Evolutionary conservation across 2,329 filamentous ascomycete genomes (phyloP).

Genomic region (Aspergillus fischeri): DNA sequence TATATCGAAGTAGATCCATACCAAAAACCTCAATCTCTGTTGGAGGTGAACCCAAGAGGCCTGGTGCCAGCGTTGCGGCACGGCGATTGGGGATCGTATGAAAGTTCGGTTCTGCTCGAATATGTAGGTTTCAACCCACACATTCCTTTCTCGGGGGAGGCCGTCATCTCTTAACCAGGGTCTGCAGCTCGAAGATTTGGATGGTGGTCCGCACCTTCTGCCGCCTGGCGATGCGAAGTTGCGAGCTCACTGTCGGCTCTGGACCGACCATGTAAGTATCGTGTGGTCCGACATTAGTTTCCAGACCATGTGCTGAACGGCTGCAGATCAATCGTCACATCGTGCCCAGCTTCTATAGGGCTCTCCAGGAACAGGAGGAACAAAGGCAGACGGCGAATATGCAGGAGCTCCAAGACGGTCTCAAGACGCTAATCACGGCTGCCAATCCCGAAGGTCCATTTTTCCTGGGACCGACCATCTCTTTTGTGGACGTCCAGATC

Average conservation of each 20-base stretch:
- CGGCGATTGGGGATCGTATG: slow-evolving; percentile 76
- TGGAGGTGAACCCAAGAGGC: slow-evolving; percentile 72
- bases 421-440: slow-evolving; percentile 58
- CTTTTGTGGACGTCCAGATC: slow-evolving; percentile 70
- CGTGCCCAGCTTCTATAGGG: slow-evolving; percentile 69
- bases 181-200: slow-evolving; percentile 68
- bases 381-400: slow-evolving; percentile 56
- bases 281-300: not conserved
- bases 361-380: slow-evolving; percentile 63
- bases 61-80: slow-evolving; percentile 73
- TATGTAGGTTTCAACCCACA: slow-evolving; percentile 54
- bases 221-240: slow-evolving; percentile 61
- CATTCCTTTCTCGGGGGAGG: not conserved
- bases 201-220: slow-evolving; percentile 57
- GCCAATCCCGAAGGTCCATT: slow-evolving; percentile 62
- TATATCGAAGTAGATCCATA: slow-evolving; percentile 84
- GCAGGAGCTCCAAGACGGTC: slow-evolving; percentile 61
- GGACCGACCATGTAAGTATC: slow-evolving; percentile 68
- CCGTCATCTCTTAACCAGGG: not conserved
- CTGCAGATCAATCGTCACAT: slow-evolving; percentile 70
- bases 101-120: slow-evolving; percentile 79
- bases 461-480: slow-evolving; percentile 57
- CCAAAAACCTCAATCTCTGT: slow-evolving; percentile 63
- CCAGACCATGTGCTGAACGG: slow-evolving; percentile 14
- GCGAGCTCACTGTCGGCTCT: slow-evolving; percentile 71